Conservation (phyloP, 805 yeast genomes). For the Teunomyces atbi region DNA sequence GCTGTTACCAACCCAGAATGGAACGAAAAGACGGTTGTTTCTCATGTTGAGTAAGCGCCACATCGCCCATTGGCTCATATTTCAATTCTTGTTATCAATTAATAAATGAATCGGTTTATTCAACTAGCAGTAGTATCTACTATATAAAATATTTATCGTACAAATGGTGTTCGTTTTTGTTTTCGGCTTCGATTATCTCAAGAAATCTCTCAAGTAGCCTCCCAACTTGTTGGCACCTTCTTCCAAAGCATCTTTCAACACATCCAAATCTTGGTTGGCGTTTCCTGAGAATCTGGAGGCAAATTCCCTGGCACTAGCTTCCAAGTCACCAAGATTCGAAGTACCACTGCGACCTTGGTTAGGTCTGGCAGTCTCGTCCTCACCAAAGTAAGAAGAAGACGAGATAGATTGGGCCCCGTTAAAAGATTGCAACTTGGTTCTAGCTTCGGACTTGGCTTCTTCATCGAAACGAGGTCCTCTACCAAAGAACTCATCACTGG, state of each 20-base stretch:
- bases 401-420: conserved; percentile 89
- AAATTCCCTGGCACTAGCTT: conserved; percentile 56
- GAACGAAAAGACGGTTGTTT: conserved; percentile 57
- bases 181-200: conserved; percentile 38
- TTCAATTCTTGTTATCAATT: conserved; percentile 4
- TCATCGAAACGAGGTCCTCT: conserved; percentile 78
- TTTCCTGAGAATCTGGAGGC: conserved; percentile 69
- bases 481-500: conserved; percentile 93
- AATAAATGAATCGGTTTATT: conserved; percentile 1
- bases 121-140: not conserved
- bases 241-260: conserved; percentile 86
- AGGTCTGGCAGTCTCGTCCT: conserved; percentile 51
- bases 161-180: conserved; percentile 8
- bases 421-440: conserved; percentile 74
- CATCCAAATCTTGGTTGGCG: conserved; percentile 87
- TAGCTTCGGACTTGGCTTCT: conserved; percentile 75
- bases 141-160: not conserved
- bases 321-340: conserved; percentile 47
- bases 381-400: conserved; percentile 89
- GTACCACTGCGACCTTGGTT: conserved; percentile 24
- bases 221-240: conserved; percentile 90
- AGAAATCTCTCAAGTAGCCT: conserved; percentile 80
- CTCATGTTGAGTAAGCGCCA: conserved; percentile 44
- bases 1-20: conserved; percentile 62
- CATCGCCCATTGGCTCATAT: not conserved